Evolutionary conservation across 306 rosid species (phyloP), one percentile per base, ranked within the genome.

Genomic region (Quercus alba): DNA sequence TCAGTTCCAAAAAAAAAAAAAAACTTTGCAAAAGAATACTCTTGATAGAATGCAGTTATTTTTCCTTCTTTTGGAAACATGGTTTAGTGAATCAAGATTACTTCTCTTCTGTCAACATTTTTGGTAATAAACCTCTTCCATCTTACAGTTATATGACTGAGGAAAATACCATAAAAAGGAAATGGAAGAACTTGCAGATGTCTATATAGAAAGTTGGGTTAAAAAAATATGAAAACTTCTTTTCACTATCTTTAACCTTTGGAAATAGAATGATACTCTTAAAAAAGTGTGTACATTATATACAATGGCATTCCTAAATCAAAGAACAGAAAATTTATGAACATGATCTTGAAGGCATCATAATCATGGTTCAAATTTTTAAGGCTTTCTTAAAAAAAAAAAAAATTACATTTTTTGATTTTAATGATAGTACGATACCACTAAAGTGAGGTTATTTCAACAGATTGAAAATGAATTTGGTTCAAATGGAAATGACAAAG

Each of bases 401-500:
- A 21, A n/a, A 33, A 17, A 13, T 25, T 17, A 74, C 19, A 15
- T 25, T 33, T 31, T 44, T 12, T 25, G 13, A 63, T 77, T 35
- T 49, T 76, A 35, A 30, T 19, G 52, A 33, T 76, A 14, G 77
- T 63, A 67, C 57, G 2, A 57, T 62, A 62, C 30, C 54, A 62
- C 56, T 64, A 55, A 55, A 61, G 72, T 64, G 82, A 69, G 70
- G 74, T 81, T 84, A 58, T 85, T 80, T 84, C 80, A 81, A 76
- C 97, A 95, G 97, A 81, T 94, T 86, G 98, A 94, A 86, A 94
- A 94, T 76, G 98, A 94, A 84, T 94, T 44, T 81, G 97, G 98
- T 80, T 94, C 97, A 14, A 91, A 86, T 77, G 97, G 97, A 81
- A 83, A 85, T 66, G 97, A 92, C 87, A 83, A 91, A 84, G 90